Evolutionary conservation across 1,284 basidiomycete genomes (phyloP).

Genomic region (Veloporphyrellus conicus): DNA sequence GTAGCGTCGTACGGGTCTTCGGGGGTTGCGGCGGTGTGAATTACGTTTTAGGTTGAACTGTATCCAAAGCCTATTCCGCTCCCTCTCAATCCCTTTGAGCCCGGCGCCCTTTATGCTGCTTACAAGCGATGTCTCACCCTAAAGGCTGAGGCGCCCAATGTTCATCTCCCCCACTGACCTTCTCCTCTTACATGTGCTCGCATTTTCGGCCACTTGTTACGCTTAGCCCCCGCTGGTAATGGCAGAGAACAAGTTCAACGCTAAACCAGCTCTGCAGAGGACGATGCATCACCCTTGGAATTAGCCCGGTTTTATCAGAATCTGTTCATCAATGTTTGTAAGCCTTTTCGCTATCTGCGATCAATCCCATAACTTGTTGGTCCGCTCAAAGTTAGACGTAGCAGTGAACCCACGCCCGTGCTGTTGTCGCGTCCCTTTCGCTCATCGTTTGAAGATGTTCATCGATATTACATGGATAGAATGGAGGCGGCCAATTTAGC

Average conservation of each 20-base stretch:
- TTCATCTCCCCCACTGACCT: background rate
- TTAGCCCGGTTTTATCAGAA: background rate
- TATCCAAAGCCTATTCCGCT: too few relatives aligned
- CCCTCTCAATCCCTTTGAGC: too few relatives aligned
- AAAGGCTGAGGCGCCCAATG: background rate
- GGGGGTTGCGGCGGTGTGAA: too few relatives aligned
- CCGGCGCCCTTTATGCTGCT: background rate
- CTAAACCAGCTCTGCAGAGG: background rate
- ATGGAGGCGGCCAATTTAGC: background rate
- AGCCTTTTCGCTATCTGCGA: background rate
- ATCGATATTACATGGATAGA: background rate
- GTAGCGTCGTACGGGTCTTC: too few relatives aligned
- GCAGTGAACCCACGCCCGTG: background rate
- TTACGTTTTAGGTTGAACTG: too few relatives aligned
- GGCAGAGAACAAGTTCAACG: background rate
- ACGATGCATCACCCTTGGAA: background rate
- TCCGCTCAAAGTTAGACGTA: background rate
- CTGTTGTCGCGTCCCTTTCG: background rate
- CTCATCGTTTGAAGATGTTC: slow-evolving; percentile 2
- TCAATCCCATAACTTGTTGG: background rate
- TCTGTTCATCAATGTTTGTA: background rate
- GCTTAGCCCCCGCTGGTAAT: background rate
- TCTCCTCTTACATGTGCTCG: background rate
- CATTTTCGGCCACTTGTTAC: background rate
- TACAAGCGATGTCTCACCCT: background rate